Evolutionary conservation across 1,139 yeast genomes (phyloP).

Genomic region (Casaregolazyma lundiana): DNA sequence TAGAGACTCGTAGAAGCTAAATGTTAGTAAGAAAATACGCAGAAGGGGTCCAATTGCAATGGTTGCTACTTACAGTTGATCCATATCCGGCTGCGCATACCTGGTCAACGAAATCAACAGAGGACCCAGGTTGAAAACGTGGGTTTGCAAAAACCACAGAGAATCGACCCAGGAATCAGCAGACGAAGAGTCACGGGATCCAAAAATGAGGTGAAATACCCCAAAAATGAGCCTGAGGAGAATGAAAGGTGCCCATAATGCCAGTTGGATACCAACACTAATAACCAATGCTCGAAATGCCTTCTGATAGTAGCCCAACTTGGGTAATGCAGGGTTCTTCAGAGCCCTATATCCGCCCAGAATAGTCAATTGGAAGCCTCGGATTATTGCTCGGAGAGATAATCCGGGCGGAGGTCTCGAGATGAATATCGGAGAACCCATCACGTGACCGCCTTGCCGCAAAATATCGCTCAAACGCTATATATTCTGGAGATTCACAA

Average conservation of each 20-base stretch:
- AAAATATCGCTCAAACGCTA: too few relatives aligned
- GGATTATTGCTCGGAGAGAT: conserved; percentile 42
- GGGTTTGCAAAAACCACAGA: conserved; percentile 36
- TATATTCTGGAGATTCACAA: too few relatives aligned
- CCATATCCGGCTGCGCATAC: conserved; percentile 37
- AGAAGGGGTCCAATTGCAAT: neutral
- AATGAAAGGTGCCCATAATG: conserved; percentile 37
- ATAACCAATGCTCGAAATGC: conserved; percentile 36
- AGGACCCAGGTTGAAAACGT: conserved; percentile 43
- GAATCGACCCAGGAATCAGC: conserved; percentile 23
- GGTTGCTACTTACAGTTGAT: conserved; percentile 25
- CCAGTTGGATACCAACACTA: conserved; percentile 39
- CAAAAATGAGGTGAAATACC: conserved; percentile 20
- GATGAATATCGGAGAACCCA: conserved; percentile 49
- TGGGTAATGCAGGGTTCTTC: conserved; percentile 41
- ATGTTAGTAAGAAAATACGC: neutral
- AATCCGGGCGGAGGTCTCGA: conserved; percentile 49
- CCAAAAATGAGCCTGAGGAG: conserved; percentile 20
- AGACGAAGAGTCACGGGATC: conserved; percentile 12
- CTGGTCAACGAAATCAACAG: conserved; percentile 39
- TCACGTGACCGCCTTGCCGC: conserved; percentile 16
- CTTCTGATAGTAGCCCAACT: conserved; percentile 35
- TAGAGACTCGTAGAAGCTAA: conserved; percentile 38
- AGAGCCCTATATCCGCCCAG: conserved; percentile 48
- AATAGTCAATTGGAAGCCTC: conserved; percentile 53